Evolutionary conservation across 139 green algal genomes (phyloP).

Genomic region (Volvox reticuliferus): DNA sequence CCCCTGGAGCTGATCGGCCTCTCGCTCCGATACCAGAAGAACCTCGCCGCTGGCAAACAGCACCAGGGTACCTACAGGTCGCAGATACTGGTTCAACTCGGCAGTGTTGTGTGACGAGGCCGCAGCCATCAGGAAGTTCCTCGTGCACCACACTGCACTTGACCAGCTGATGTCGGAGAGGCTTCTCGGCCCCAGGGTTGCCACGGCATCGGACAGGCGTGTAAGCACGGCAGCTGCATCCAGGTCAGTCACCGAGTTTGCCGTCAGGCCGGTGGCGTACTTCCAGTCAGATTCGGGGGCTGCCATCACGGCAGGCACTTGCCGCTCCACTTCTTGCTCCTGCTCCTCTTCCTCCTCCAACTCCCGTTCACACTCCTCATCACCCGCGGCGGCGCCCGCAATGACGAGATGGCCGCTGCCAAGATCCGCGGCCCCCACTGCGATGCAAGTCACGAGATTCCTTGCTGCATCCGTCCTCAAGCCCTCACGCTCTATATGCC

Average conservation of each 20-base stretch:
- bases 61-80: slow-evolving; percentile 56
- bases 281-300: slow-evolving; percentile 55
- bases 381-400: not conserved
- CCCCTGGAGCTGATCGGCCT: slow-evolving; percentile 62
- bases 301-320: slow-evolving; percentile 33
- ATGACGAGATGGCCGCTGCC: slow-evolving; percentile 13
- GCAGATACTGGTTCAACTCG: slow-evolving; percentile 53
- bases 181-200: not conserved
- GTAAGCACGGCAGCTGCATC: not conserved
- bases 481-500: not conserved
- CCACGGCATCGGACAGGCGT: not conserved
- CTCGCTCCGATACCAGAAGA: slow-evolving; percentile 71
- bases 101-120: not conserved
- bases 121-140: slow-evolving; percentile 54
- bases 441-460: not conserved
- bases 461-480: not conserved
- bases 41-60: slow-evolving; percentile 45
- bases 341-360: slow-evolving; percentile 66
- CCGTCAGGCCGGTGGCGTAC: slow-evolving; percentile 17
- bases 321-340: slow-evolving; percentile 63
- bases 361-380: slow-evolving; percentile 72
- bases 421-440: not conserved
- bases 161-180: slow-evolving; percentile 3
- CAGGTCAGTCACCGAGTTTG: not conserved
- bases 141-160: slow-evolving; percentile 45